phyloP scores from a whole-genome alignment of 2,329 filamentous ascomycete genomes.

The Botrytis paeoniae region DNA sequence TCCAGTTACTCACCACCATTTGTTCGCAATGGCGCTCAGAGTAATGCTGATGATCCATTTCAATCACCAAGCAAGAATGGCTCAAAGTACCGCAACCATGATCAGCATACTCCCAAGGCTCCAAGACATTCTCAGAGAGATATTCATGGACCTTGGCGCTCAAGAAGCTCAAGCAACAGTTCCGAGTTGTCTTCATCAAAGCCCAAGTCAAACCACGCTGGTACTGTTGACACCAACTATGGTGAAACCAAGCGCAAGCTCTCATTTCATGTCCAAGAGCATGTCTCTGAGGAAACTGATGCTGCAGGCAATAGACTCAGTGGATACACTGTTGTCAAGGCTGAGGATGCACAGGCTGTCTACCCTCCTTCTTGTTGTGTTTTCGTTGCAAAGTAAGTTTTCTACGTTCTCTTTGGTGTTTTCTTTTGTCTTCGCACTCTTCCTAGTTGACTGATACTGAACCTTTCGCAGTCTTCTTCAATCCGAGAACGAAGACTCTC shows the following conservation, averaged over 20 bases:
- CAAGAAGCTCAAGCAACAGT: slow-evolving; percentile 27
- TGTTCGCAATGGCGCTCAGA: slow-evolving; percentile 30
- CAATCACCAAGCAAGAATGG: slow-evolving; percentile 23
- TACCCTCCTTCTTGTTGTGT: slow-evolving; percentile 54
- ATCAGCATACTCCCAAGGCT: slow-evolving; percentile 30
- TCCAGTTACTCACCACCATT: slow-evolving; percentile 35
- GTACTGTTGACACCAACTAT: slow-evolving; percentile 8
- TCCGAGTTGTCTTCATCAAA: slow-evolving; percentile 22
- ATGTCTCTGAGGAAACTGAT: slow-evolving; percentile 19
- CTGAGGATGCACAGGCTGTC: slow-evolving; percentile 33
- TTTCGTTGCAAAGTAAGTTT: slow-evolving; percentile 63
- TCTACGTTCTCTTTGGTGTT: not conserved
- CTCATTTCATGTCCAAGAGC: slow-evolving; percentile 23
- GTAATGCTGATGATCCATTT: slow-evolving; percentile 31
- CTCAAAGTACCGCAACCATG: slow-evolving; percentile 16
- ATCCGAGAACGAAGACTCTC: slow-evolving; percentile 46
- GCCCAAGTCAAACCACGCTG: not conserved
- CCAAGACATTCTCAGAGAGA: slow-evolving; percentile 25
- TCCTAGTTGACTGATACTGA: not conserved
- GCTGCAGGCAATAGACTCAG: slow-evolving; percentile 7
- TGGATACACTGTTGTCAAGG: slow-evolving; percentile 23
- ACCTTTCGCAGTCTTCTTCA: slow-evolving; percentile 48
- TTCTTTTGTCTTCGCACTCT: not conserved
- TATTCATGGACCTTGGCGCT: slow-evolving; percentile 34
- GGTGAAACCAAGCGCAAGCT: slow-evolving; percentile 24